Percentiles rank a stretch among this genome's conserved stretches.
These are phyloP conservation scores for Kuraishia borneana DNA, from an alignment of 805 yeast genomes.

Conservation along the genomic window DNA sequence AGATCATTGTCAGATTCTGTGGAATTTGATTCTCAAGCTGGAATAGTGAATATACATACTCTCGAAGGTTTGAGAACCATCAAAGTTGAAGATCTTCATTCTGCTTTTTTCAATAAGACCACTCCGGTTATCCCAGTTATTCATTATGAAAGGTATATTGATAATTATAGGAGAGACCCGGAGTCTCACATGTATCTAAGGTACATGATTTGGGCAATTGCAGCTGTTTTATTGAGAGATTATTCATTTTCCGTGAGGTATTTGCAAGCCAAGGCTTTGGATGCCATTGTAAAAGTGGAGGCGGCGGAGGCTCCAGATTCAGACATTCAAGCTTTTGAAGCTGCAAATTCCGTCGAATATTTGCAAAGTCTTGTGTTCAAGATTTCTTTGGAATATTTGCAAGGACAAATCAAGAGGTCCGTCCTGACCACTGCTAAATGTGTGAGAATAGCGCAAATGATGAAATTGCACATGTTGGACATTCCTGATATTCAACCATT, in stretches of 20 bases:
- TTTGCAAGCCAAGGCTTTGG: not conserved
- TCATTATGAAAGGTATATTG: not conserved
- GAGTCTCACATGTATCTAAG: not conserved
- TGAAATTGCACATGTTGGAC: not conserved
- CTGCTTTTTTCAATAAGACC: not conserved
- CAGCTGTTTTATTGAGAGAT: not conserved
- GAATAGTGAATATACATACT: too few relatives aligned
- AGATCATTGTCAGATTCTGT: too few relatives aligned
- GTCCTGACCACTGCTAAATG: not conserved
- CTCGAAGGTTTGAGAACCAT: too few relatives aligned
- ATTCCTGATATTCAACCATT: not conserved
- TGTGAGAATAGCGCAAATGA: not conserved
- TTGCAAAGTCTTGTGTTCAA: not conserved
- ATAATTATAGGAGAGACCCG: not conserved
- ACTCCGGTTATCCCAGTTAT: not conserved
- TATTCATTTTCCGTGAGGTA: not conserved
- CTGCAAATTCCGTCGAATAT: not conserved
- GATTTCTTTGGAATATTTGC: not conserved
- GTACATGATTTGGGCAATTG: not conserved
- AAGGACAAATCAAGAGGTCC: not conserved
- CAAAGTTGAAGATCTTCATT: too few relatives aligned
- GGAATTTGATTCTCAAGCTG: too few relatives aligned
- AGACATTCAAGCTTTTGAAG: not conserved
- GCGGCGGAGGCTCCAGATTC: not conserved
- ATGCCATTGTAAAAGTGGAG: not conserved